Percentiles rank a stretch among this genome's conserved stretches.
phyloP scores from a whole-genome alignment of 108 stramenopile species.

The Cyclotella atomus region DNA sequence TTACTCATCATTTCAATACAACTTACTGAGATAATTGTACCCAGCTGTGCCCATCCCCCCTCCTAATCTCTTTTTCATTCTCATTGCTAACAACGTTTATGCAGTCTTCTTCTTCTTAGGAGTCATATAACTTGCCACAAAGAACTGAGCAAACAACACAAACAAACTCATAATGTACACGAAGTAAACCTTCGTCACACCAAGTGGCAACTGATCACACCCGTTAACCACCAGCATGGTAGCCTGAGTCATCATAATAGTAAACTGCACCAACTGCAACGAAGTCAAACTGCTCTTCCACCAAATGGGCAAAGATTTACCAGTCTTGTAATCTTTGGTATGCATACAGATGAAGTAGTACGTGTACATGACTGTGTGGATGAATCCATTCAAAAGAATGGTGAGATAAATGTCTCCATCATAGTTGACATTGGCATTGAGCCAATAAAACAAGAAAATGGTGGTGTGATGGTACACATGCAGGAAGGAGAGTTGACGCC shows the following conservation, averaged over 20 bases:
- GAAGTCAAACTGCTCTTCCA: conserved; percentile 96
- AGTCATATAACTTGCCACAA: conserved; percentile 91
- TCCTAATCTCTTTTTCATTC: no score
- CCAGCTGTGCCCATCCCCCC: no score
- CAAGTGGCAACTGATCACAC: conserved; percentile 70
- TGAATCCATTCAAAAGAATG: conserved; percentile 96
- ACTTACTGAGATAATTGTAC: no score
- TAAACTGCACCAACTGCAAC: conserved; percentile 97
- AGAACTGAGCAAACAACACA: conserved; percentile 97
- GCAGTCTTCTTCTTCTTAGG: conserved; percentile 72
- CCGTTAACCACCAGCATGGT: conserved; percentile 69
- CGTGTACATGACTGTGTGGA: conserved; percentile 99
- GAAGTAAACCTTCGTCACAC: conserved; percentile 83
- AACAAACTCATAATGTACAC: conserved; percentile 96
- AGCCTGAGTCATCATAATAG: conserved; percentile 98
- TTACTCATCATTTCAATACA: no score
- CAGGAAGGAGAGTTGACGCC: conserved; percentile 97
- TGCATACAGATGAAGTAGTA: conserved; percentile 99
- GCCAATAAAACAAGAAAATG: conserved; percentile 99
- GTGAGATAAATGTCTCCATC: conserved; percentile 98
- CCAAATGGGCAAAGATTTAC: conserved; percentile 95
- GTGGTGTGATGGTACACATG: conserved; percentile 99
- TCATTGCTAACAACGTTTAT: no score
- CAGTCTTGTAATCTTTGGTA: conserved; percentile 87
- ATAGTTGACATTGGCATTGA: conserved; percentile 90